Base-by-base conservation (phyloP, 73 alveolate species). In the Paramecium sonneborni region DNA sequence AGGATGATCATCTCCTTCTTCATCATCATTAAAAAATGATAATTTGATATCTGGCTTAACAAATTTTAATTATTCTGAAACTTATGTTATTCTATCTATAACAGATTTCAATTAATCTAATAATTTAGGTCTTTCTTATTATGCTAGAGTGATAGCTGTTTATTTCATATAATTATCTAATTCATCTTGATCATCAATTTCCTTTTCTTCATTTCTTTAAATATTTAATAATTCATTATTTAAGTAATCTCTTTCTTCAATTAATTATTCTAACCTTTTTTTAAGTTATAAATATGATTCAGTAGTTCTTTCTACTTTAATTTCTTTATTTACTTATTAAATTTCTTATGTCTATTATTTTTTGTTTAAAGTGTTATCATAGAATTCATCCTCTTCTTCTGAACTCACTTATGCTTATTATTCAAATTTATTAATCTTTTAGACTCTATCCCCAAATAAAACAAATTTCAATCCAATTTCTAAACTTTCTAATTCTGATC, bases 321-420 rank as follows among this genome's bases (percentile, higher is more conserved):
- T 26, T 79, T 43, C 90, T 10, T 79, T 21, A 44, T 30, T 79
- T 30, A 43, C 30, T 79, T 79, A 24, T 34, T 79, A 18, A 52
- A 52, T 76, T 26, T 43, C 57, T 15, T 20, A 20, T 35, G 43
- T 37, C 35, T 79, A 18, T 43, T 1, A 9, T 24, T 43, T 79
- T 5, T 39, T 79, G 32, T 43, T 37, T 23, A 24, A 24, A 24
- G 90, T 79, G 6, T 24, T 43, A 79, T 79, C 90, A 79, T 79
- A 79, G 30, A 38, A 79, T 26, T 79, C 90, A 79, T 79, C 90
- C 3, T 74, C 87, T 39, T 74, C 87, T 24, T 72, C 86, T 34
- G 90, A 79, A 79, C 90, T 79, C 43, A 38, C 90, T 44, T 79
- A 4, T 20, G 44, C 24, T 11, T 10, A 57, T 5, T 79, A 43